Base-by-base conservation (phyloP, 306 rosid genomes). In the Castanea sativa region DNA sequence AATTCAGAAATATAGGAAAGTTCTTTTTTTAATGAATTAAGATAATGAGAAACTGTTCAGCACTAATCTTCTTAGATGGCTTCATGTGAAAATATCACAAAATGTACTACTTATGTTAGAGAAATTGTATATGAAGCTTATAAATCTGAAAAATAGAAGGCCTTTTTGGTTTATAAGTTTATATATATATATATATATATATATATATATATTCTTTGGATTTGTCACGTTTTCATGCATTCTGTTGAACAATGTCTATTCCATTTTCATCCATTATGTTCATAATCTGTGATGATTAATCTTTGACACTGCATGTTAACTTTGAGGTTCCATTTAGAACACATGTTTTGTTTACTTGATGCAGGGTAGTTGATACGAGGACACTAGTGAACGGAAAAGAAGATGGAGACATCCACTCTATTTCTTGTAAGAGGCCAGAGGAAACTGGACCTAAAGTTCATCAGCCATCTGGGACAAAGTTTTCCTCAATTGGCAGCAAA, bases 291-390 rank as follows among this genome's bases (percentile, higher is more conserved):
- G 30, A 67, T 67, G 71, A 19, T n/a, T 10, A 43, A 20, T 18
- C 38, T 53, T 30, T 18, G 49, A 59, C 15, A 29, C 57, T 33
- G 38, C 76, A 11, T 53, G 52, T 76, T 56, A 16, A 65, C 20
- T 23, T 23, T 60, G 45, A 82, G 51, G 35, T 70, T 60, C 60
- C 30, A 52, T 53, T 13, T 64, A 55, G 74, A 43, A 74, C 51
- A 70, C 60, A 19, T 38, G 74, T 74, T 76, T 69, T 68, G 63
- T 71, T 73, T 81, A 73, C 53, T 75, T 83, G 75, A 83, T 85
- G 86, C 87, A 87, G 94, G 78, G 85, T 55, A 41, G 56, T 52
- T 75, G 83, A 82, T 76, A 76, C 82, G 77, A 35, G 61, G 81
- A 77, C 30, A 21, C 29, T 25, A 64, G 76, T 32, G 74, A 87